These are phyloP conservation scores for Yarrowia sp. DNA, from an alignment of 805 yeast genomes.

Conservation along the genomic window DNA sequence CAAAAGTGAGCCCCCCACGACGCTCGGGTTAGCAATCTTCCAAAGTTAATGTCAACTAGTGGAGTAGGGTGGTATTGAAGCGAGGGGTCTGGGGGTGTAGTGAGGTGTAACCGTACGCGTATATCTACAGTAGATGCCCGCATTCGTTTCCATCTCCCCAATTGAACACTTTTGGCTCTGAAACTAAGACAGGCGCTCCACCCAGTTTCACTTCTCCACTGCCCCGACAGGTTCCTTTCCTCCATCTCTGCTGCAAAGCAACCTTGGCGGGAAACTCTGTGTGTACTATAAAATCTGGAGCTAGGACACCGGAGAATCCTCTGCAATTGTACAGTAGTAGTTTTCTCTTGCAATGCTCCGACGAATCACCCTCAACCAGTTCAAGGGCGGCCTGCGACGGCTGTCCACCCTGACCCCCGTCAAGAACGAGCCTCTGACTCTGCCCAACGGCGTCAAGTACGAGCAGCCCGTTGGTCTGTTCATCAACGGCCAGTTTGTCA, in stretches of 20 bases:
- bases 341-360: constrained; percentile 16
- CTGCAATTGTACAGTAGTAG: neutral
- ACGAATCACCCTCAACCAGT: constrained; percentile 35
- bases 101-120: too few species aligned
- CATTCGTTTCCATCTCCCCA: neutral
- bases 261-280: constrained; percentile 33
- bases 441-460: constrained; percentile 69
- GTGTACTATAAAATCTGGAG: constrained; percentile 21
- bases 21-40: constrained; percentile 1
- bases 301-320: neutral
- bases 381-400: constrained; percentile 35
- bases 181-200: too few species aligned
- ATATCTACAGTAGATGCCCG: too few species aligned
- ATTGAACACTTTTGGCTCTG: neutral
- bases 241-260: constrained; percentile 25
- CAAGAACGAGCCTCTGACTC: constrained; percentile 45
- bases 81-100: too few species aligned
- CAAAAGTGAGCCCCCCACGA: constrained; percentile 14
- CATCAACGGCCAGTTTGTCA: constrained; percentile 80
- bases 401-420: constrained; percentile 31
- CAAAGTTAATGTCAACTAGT: constrained; percentile 4
- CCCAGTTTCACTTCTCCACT: constrained; percentile 21
- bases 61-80: neutral
- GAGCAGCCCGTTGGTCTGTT: constrained; percentile 88
- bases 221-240: constrained; percentile 35